Conservation (phyloP, 2,329 filamentous ascomycete genomes). For the Xylariaceae sp. region DNA sequence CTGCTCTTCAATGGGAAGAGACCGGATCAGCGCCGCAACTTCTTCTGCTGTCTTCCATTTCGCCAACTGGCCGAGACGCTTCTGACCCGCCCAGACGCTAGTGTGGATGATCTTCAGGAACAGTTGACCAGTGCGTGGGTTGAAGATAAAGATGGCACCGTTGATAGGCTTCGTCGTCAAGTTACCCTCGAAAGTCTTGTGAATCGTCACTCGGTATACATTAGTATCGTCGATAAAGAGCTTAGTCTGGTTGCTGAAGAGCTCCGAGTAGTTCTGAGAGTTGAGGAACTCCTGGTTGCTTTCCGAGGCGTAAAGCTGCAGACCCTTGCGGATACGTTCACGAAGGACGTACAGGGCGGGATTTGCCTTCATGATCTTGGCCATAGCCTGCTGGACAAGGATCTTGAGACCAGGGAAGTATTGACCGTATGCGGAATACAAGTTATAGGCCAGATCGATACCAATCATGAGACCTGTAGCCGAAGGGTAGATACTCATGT, state of each 20-base stretch:
- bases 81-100: slow-evolving; percentile 97
- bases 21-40: slow-evolving; percentile 94
- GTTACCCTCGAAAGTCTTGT: slow-evolving; percentile 99
- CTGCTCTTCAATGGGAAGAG: slow-evolving; percentile 93
- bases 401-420: slow-evolving; percentile 98
- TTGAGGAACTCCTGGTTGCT: slow-evolving; percentile 99
- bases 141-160: slow-evolving; percentile 99
- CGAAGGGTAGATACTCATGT: slow-evolving; percentile 97
- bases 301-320: slow-evolving; percentile 96
- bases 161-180: slow-evolving; percentile 99
- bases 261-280: slow-evolving; percentile 97
- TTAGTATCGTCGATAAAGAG: slow-evolving; percentile 99
- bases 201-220: slow-evolving; percentile 97
- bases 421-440: slow-evolving; percentile 96
- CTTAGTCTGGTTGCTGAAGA: slow-evolving; percentile 98
- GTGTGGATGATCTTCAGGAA: slow-evolving; percentile 99
- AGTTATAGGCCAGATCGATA: slow-evolving; percentile 94
- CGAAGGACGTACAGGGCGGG: slow-evolving; percentile 92
- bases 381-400: slow-evolving; percentile 95
- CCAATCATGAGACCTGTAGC: slow-evolving; percentile 96
- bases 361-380: slow-evolving; percentile 99
- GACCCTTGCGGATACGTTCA: slow-evolving; percentile 96
- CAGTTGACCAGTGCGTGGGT: slow-evolving; percentile 92
- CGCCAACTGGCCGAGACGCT: slow-evolving; percentile 94
- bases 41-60: slow-evolving; percentile 99